Percentiles rank a stretch among this genome's conserved stretches.
Conservation (phyloP, 2,329 filamentous ascomycete genomes). For the Aspergillus candidus region DNA sequence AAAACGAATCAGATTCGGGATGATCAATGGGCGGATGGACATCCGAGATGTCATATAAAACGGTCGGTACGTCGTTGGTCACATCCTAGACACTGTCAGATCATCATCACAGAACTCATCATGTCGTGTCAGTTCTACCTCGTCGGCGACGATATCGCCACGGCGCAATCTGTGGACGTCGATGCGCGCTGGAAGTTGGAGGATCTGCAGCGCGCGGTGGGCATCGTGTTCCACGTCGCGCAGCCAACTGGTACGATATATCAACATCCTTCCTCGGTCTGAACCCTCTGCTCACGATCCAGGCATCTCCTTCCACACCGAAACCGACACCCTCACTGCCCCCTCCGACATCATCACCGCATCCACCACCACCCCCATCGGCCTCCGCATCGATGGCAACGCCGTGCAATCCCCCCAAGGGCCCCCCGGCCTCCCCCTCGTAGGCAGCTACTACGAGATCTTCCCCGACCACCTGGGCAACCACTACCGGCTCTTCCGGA, state of each 20-base stretch:
- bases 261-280: neutral
- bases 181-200: conserved; percentile 42
- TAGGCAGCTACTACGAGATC: conserved; percentile 50
- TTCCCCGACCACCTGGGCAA: conserved; percentile 54
- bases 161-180: conserved; percentile 50
- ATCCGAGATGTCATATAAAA: neutral
- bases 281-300: neutral
- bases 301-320: conserved; percentile 12
- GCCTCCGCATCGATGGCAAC: conserved; percentile 20
- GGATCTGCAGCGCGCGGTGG: conserved; percentile 49
- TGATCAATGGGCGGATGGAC: neutral
- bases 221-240: conserved; percentile 42
- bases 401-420: conserved; percentile 16
- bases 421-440: conserved; percentile 21
- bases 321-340: conserved; percentile 2
- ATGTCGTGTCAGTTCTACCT: conserved; percentile 13
- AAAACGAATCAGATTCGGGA: neutral
- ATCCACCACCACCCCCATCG: conserved; percentile 4
- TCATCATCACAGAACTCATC: neutral
- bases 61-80: no score
- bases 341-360: conserved; percentile 6
- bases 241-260: conserved; percentile 40
- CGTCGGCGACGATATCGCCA: conserved; percentile 14
- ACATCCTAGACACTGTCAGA: neutral
- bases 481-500: conserved; percentile 47